Conservation (phyloP, 2,329 filamentous ascomycete genomes). For the Cryphonectria nitschkei region DNA sequence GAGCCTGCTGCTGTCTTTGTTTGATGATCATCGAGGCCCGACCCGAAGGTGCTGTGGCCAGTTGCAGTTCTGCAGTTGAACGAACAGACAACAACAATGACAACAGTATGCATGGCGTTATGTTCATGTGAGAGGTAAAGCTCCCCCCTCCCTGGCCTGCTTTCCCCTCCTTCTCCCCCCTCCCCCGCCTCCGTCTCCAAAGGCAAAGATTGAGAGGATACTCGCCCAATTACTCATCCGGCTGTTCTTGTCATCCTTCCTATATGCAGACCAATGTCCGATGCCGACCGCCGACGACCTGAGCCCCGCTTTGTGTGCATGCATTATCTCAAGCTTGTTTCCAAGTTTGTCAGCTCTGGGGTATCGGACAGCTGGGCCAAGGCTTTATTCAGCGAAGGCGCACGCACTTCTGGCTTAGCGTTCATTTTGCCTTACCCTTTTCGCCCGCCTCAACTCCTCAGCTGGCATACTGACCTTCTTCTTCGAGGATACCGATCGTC, state of each 20-base stretch:
- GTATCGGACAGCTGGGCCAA: slow-evolving; percentile 11
- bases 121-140: background rate
- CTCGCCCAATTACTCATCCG: background rate
- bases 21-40: background rate
- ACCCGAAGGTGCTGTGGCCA: background rate
- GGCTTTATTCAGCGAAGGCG: slow-evolving; percentile 8
- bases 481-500: slow-evolving; percentile 9
- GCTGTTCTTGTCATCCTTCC: background rate
- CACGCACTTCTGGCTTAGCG: slow-evolving; percentile 19
- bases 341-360: slow-evolving; percentile 17
- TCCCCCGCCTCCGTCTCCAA: background rate
- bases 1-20: background rate
- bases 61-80: background rate
- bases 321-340: slow-evolving; percentile 26
- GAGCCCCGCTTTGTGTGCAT: slow-evolving; percentile 18
- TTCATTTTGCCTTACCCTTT: slow-evolving; percentile 13
- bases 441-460: slow-evolving; percentile 27
- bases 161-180: too few species aligned
- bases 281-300: slow-evolving; percentile 19
- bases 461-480: slow-evolving; percentile 22
- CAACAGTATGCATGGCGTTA: too few species aligned
- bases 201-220: background rate
- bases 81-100: too few species aligned
- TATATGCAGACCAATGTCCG: slow-evolving; percentile 11
- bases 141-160: too few species aligned